These are phyloP conservation scores for Cucumis cinereus DNA, from an alignment of 306 rosid species.

Conservation along the genomic window DNA sequence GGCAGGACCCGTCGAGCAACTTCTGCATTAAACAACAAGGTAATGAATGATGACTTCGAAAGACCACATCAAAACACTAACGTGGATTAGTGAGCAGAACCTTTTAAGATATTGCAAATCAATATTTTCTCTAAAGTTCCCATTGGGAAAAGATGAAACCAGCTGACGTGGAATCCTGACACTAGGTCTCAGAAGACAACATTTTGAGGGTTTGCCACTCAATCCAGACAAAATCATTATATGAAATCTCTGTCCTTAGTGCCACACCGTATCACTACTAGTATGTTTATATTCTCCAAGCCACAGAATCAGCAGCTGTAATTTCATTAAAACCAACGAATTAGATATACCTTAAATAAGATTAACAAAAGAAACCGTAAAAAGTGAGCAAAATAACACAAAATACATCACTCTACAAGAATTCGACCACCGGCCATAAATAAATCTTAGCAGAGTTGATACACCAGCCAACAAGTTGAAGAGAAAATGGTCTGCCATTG, in stretches of 20 bases:
- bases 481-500: neutral
- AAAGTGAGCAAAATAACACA: neutral
- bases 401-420: neutral
- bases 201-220: constrained; percentile 45
- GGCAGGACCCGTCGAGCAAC: constrained; percentile 19
- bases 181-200: constrained; percentile 31
- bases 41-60: constrained; percentile 1
- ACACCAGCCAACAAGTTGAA: neutral
- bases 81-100: constrained; percentile 21
- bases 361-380: neutral
- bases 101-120: constrained; percentile 29
- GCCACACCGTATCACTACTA: neutral
- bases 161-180: constrained; percentile 13
- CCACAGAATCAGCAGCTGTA: constrained; percentile 13
- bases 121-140: constrained; percentile 17
- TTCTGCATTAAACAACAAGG: constrained; percentile 10
- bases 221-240: constrained; percentile 52
- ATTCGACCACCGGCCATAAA: neutral
- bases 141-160: constrained; percentile 14
- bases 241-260: neutral
- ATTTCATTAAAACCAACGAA: neutral
- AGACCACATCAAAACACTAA: neutral
- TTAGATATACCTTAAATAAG: neutral
- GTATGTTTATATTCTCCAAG: neutral
- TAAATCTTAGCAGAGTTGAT: neutral